Base-by-base conservation (phyloP, 352 stramenopile genomes). In the Phytophthora fragariaefolia region DNA sequence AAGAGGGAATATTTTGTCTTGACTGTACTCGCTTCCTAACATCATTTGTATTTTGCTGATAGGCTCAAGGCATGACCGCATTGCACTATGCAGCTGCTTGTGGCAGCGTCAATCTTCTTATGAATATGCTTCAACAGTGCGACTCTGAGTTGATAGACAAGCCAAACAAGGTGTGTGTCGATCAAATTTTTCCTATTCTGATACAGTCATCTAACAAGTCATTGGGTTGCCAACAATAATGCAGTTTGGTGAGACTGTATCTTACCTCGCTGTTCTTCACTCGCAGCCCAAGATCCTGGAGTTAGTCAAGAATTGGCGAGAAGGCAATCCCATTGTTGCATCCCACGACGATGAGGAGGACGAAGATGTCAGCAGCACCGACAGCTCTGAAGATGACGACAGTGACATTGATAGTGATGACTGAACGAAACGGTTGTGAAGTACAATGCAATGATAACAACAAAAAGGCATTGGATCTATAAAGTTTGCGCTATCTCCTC, bases 51-150 rank as follows among this genome's bases (percentile, higher is more conserved):
- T 45, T 47, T 52, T 10, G n/a, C 42, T 43, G 34, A 5, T 66
- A 92, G 84, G 72, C 73, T 2, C 84, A 93, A 71, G 84, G 83
- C 3, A 89, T 90, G 83, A 93, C 82, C 5, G 78, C 75, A 15
- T 61, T 90, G 43, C 84, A 95, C 46, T 92, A 93, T 53, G 80
- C 84, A 0, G 82, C 84, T 43, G 65, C 70, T 15, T 77, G 71
- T 18, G 83, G 82, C 10, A 87, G 69, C 17, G 61, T 75, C n/a
- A 93, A 86, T 58, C 71, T 93, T 13, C 64, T 91, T 12, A 73
- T 80, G 46, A 90, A 86, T 50, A 78, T 91, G 53, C 69, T 90
- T 5, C 82, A 91, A 52, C 64, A 89, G 9, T 87, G 84, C 46
- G 82, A 91, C 38, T 42, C 57, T 18, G 68, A 82, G 7, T 66